A percentile compares a stretch with the other conserved stretches of the same genome.
Evolutionary conservation across 345 rosid species (phyloP).

Genomic region (Noccaea bulbosa): DNA sequence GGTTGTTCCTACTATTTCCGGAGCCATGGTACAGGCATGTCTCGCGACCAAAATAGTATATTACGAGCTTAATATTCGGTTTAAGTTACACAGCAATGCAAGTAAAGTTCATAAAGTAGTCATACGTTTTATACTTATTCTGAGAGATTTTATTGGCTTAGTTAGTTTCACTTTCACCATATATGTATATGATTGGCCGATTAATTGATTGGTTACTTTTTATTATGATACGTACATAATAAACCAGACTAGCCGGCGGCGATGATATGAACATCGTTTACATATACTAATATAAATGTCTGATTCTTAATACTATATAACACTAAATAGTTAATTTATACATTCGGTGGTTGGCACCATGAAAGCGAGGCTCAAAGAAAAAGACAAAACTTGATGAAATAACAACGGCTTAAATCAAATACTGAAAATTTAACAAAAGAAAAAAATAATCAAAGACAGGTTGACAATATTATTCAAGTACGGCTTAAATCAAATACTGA

Average conservation of each 20-base stretch:
- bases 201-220: neutral
- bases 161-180: neutral
- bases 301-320: too few relatives aligned
- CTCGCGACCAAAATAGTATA: conserved; percentile 14
- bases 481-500: too few relatives aligned
- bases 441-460: too few relatives aligned
- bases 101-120: neutral
- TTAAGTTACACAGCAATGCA: neutral
- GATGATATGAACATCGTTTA: conserved; percentile 17
- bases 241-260: conserved; percentile 37
- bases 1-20: conserved; percentile 26
- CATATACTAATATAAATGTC: too few relatives aligned
- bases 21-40: conserved; percentile 32
- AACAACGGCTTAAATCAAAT: neutral
- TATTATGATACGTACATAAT: conserved; percentile 16
- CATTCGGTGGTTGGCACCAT: conserved; percentile 25
- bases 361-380: conserved; percentile 39
- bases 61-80: neutral
- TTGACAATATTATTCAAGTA: too few relatives aligned
- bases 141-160: neutral
- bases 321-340: neutral
- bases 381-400: conserved; percentile 1
- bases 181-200: neutral
- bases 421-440: too few relatives aligned
- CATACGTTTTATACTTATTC: too few relatives aligned